Evolutionary conservation across 23 red algal species (phyloP).

Genomic region (Agarophyton chilense): DNA sequence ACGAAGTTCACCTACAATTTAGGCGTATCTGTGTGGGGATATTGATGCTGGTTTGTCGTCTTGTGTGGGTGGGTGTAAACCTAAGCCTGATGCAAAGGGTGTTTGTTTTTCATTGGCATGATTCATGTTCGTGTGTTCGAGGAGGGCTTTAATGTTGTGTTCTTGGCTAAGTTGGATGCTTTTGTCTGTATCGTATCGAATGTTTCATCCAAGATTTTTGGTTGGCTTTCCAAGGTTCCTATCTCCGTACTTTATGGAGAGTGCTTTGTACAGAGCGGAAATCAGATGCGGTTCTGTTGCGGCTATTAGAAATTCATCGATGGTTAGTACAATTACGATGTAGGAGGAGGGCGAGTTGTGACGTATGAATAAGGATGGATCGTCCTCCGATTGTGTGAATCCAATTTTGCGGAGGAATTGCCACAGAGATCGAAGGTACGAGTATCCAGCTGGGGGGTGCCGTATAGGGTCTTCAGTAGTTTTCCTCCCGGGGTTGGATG

Average conservation of each 20-base stretch:
- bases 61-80: not conserved
- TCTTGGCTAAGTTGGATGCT: too few species aligned
- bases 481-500: not conserved
- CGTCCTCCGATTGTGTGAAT: not conserved
- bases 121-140: too few species aligned
- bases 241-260: too few species aligned
- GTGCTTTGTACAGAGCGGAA: not conserved
- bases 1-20: too few species aligned
- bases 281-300: not conserved
- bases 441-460: slow-evolving; percentile 18
- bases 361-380: not conserved
- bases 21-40: too few species aligned
- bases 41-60: not conserved
- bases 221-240: too few species aligned
- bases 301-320: not conserved
- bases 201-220: too few species aligned
- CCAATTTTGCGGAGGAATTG: not conserved
- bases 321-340: not conserved
- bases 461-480: not conserved
- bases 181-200: not conserved
- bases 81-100: not conserved
- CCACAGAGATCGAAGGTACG: not conserved
- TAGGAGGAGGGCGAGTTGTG: not conserved
- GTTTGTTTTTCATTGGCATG: too few species aligned
- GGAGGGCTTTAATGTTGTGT: too few species aligned